These are phyloP conservation scores for Arctium lappa DNA, from an alignment of 129 eudicot genomes.

Conservation along the genomic window DNA sequence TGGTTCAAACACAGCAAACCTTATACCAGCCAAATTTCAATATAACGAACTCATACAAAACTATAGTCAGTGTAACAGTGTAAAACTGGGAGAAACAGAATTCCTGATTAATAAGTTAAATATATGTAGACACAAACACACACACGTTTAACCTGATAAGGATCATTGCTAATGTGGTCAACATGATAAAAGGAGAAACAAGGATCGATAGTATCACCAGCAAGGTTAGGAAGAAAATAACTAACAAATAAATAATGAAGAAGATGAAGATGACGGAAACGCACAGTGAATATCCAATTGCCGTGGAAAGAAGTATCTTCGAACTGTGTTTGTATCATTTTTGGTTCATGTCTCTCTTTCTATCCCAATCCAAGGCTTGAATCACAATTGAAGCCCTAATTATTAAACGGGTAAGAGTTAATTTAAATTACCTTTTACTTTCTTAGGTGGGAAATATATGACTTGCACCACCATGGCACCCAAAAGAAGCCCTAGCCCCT, in stretches of 20 bases:
- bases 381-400: constrained; percentile 19
- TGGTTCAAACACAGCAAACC: background rate
- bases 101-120: constrained; percentile 2
- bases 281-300: constrained; percentile 24
- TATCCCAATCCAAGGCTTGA: constrained; percentile 24
- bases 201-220: background rate
- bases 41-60: background rate
- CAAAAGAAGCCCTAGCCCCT: constrained; percentile 1
- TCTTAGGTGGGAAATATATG: constrained; percentile 8
- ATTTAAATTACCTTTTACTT: constrained; percentile 8
- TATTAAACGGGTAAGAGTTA: constrained; percentile 18
- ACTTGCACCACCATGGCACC: constrained; percentile 10
- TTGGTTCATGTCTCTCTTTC: constrained; percentile 26
- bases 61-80: background rate
- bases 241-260: background rate
- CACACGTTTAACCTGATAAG: background rate
- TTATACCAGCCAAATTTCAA: background rate
- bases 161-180: constrained; percentile 4
- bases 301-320: constrained; percentile 14
- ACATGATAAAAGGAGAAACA: background rate
- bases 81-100: background rate
- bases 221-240: background rate
- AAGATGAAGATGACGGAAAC: constrained; percentile 15
- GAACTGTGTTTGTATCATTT: constrained; percentile 16
- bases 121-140: background rate